A percentile compares a stretch with the other conserved stretches of the same genome.
Conservation (phyloP, 345 rosid species). For the Salix viminalis region DNA sequence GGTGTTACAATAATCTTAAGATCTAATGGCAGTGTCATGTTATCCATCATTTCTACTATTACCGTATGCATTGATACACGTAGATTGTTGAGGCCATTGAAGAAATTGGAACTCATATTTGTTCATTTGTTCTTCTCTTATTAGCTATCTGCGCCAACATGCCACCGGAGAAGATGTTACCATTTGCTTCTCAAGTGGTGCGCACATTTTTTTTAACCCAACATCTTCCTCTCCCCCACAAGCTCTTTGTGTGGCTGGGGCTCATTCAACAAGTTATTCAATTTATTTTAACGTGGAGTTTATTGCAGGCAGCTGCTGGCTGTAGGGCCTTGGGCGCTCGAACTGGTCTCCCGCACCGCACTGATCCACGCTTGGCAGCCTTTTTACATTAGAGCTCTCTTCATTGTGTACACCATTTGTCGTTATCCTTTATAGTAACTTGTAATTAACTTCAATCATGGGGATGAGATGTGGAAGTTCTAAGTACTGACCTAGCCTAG, state of each 20-base stretch:
- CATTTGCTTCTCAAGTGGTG: constrained; percentile 88
- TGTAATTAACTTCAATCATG: too few species aligned
- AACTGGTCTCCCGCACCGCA: constrained; percentile 54
- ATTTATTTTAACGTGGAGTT: background rate
- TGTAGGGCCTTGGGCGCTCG: constrained; percentile 88
- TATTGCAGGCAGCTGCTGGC: constrained; percentile 66
- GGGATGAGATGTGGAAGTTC: too few species aligned
- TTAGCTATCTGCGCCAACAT: constrained; percentile 58
- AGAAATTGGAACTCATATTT: background rate
- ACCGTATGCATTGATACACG: background rate
- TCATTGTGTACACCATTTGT: too few species aligned
- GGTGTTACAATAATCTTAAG: background rate
- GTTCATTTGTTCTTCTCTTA: constrained; percentile 21
- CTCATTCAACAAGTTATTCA: background rate
- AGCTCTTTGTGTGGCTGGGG: background rate
- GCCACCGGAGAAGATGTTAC: constrained; percentile 75
- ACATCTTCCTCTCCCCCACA: background rate
- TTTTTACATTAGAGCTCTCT: constrained; percentile 21
- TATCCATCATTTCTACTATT: background rate
- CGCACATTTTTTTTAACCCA: background rate
- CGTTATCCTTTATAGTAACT: background rate
- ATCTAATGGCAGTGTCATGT: background rate
- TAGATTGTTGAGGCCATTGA: background rate
- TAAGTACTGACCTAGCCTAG: too few species aligned
- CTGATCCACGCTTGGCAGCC: constrained; percentile 49